phyloP scores from a whole-genome alignment of 768 basidiomycete genomes.

The Sarcodon aspratus region DNA sequence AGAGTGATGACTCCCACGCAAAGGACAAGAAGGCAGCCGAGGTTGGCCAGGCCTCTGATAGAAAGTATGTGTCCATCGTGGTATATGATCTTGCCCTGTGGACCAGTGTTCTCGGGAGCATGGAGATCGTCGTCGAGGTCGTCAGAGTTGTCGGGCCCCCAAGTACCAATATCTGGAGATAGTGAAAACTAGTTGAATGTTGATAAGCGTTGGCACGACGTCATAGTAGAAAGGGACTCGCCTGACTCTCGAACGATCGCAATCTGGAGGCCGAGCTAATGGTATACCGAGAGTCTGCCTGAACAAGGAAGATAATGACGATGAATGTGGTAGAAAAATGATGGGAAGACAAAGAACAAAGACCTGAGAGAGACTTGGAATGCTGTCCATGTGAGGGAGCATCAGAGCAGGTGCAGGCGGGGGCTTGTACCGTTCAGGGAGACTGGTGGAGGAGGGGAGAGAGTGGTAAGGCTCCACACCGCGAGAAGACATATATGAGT shows the following conservation, averaged over 20 bases:
- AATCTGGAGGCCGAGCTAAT: background rate
- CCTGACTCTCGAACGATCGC: background rate
- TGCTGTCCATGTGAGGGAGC: background rate
- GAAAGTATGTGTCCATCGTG: conserved; percentile 22
- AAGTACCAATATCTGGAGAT: conserved; percentile 23
- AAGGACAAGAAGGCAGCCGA: conserved; percentile 25
- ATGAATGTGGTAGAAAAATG: background rate
- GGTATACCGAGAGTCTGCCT: background rate
- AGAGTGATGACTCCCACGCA: conserved; percentile 17
- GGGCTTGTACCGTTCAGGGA: background rate
- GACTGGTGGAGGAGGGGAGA: too few relatives aligned
- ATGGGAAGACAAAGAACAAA: background rate
- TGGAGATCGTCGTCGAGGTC: conserved; percentile 26
- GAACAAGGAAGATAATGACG: background rate
- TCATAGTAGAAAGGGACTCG: background rate
- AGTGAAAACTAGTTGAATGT: conserved; percentile 19
- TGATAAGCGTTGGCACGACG: background rate
- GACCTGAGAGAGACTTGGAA: background rate
- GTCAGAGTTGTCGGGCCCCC: conserved; percentile 17
- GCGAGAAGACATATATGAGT: too few relatives aligned
- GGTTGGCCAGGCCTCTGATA: conserved; percentile 29
- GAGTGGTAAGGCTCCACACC: too few relatives aligned
- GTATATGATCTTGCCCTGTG: conserved; percentile 17
- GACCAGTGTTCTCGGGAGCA: conserved; percentile 15
- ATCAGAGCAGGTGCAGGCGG: background rate